These are phyloP conservation scores for Coemansia sp. DNA, from an alignment of 192 early-diverging fungal species.

Conservation along the genomic window DNA sequence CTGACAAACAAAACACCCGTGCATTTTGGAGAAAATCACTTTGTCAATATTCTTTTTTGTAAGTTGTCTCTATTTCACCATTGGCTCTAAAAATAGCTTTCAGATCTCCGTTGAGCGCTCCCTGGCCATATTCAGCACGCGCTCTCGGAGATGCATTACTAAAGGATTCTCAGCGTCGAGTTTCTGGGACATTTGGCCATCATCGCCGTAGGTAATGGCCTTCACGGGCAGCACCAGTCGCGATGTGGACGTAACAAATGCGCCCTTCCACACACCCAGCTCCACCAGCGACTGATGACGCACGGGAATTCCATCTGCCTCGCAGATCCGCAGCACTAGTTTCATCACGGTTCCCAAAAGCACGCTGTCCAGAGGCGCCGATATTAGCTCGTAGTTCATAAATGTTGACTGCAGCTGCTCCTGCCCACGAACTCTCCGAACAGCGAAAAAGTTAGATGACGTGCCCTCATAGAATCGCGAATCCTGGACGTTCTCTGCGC, in stretches of 20 bases:
- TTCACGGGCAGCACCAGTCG: conserved; percentile 39
- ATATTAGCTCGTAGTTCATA: conserved; percentile 28
- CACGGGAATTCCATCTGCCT: conserved; percentile 32
- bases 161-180: conserved; percentile 31
- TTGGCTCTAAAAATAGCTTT: not conserved
- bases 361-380: conserved; percentile 39
- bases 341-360: conserved; percentile 51
- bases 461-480: conserved; percentile 45
- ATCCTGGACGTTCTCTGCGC: not conserved
- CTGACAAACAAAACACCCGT: not conserved
- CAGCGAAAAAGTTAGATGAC: conserved; percentile 52
- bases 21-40: not conserved
- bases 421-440: conserved; percentile 1
- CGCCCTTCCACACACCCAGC: conserved; percentile 32
- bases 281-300: conserved; percentile 24
- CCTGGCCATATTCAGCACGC: conserved; percentile 17
- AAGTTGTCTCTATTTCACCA: no score
- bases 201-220: conserved; percentile 13
- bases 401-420: conserved; percentile 7
- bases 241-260: conserved; percentile 53
- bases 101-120: conserved; percentile 31
- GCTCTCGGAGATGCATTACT: conserved; percentile 26
- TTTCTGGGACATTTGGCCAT: not conserved
- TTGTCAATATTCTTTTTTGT: no score
- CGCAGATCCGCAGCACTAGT: conserved; percentile 40